phyloP scores from a whole-genome alignment of 169 alveolate species.

The Plasmodium vivax region DNA sequence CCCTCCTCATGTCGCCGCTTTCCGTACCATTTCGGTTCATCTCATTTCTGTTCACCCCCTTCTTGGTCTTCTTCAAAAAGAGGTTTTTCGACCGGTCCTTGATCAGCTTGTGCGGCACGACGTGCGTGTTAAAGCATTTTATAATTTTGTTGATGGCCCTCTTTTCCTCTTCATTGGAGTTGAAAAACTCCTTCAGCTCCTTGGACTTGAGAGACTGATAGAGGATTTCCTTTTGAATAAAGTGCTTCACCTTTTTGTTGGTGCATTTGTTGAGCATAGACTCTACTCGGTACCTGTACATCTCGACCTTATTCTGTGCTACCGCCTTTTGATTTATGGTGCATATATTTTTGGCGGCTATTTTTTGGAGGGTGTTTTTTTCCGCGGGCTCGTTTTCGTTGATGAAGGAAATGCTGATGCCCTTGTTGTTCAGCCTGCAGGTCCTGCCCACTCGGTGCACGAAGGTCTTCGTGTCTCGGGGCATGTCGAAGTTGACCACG shows the following conservation, averaged over 20 bases:
- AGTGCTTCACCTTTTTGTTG: conserved; percentile 19
- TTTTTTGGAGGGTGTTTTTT: conserved; percentile 25
- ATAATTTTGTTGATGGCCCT: conserved; percentile 26
- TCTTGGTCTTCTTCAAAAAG: conserved; percentile 13
- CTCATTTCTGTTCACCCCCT: not conserved
- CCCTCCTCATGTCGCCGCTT: not conserved
- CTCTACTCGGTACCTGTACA: conserved; percentile 65
- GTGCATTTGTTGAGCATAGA: conserved; percentile 49
- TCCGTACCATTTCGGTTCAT: not conserved
- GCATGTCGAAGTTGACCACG: conserved; percentile 97
- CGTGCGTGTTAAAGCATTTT: conserved; percentile 12
- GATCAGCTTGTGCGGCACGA: conserved; percentile 46
- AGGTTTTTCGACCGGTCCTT: conserved; percentile 38
- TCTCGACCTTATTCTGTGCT: conserved; percentile 10
- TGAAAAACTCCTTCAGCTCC: conserved; percentile 55
- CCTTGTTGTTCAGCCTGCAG: conserved; percentile 97
- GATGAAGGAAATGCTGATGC: conserved; percentile 85
- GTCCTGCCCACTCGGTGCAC: conserved; percentile 99
- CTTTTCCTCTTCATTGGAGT: conserved; percentile 26
- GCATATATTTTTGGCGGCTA: conserved; percentile 21
- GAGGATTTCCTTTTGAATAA: conserved; percentile 49
- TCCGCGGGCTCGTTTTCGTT: conserved; percentile 78
- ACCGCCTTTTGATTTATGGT: conserved; percentile 2
- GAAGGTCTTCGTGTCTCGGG: conserved; percentile 93
- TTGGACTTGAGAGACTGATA: conserved; percentile 51